Base-by-base conservation (phyloP, 441 rosid genomes). In the Arabidopsis hybrid region DNA sequence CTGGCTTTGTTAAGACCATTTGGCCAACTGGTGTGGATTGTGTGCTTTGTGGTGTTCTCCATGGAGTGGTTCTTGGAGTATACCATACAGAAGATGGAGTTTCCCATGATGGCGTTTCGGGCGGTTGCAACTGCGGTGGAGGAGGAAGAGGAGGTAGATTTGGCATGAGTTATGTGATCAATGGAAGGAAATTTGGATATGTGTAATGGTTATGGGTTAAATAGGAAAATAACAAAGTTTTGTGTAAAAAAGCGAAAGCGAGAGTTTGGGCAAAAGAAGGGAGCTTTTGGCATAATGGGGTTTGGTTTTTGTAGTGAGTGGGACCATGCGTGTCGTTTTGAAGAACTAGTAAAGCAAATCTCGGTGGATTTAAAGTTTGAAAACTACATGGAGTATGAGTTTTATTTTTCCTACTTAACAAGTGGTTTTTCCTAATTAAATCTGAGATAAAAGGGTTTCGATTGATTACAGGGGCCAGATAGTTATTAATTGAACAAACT, bases 301-400 rank as follows among this genome's bases (percentile, higher is more conserved):
- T 71, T 77, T 65, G 63, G 80, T 75, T 75, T 75, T 62, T 69
- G 71, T 38, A 63, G 45, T 71, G 56, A 71, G 84, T 82, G 79
- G 88, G 91, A 60, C 83, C 89, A 69, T 74, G 65, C 71, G 67
- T 80, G 85, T 68, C 75, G 84, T 83, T 80, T 82, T 76, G 81
- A 82, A 50, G 72, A 84, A 59, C 71, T 72, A 77, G 58, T 72
- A 84, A 86, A 86, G 88, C 68, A 73, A 65, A 57, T 67, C 66
- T 36, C 64, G 78, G 81, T 74, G 83, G 81, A 60, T 66, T 72
- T 64, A 75, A 84, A 85, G 85, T 62, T 57, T 69, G 81, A 73
- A 75, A 78, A 78, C 43, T 45, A 79, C 70, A 62, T 64, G 26
- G 69, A 31, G 17, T 7, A 50, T 53, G 11, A 53, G 42, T 71